These are phyloP conservation scores for Hygrophila difformis DNA, from an alignment of 257 asterid genomes.

Conservation along the genomic window DNA sequence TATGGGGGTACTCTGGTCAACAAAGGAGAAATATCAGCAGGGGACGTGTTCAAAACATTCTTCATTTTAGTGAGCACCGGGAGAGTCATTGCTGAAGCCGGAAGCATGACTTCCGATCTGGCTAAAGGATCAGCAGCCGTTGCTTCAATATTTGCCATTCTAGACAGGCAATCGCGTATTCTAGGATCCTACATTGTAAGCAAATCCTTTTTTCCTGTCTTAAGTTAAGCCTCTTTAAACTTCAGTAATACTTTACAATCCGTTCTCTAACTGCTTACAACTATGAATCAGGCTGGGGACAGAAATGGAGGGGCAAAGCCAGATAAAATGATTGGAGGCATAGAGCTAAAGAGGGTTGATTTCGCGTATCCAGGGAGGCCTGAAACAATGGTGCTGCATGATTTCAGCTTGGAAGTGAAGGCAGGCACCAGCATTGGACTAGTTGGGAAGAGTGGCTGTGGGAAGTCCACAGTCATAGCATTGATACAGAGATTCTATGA, in stretches of 20 bases:
- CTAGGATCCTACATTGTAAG: slow-evolving; percentile 37
- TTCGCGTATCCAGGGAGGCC: slow-evolving; percentile 68
- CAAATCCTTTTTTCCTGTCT: no score
- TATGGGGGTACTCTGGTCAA: slow-evolving; percentile 64
- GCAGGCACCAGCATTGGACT: slow-evolving; percentile 73
- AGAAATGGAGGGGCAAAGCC: slow-evolving; percentile 23
- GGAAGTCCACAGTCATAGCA: slow-evolving; percentile 75
- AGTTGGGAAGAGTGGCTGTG: slow-evolving; percentile 79
- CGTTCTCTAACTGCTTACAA: background rate
- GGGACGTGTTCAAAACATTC: slow-evolving; percentile 72
- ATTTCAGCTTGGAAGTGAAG: slow-evolving; percentile 54
- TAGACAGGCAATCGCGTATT: slow-evolving; percentile 57
- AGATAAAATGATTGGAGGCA: slow-evolving; percentile 38
- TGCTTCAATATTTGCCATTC: slow-evolving; percentile 57
- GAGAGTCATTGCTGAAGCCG: slow-evolving; percentile 83
- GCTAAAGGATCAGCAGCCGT: slow-evolving; percentile 81
- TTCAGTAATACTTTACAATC: background rate
- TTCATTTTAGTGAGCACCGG: slow-evolving; percentile 77
- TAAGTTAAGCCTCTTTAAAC: background rate
- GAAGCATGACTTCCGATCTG: slow-evolving; percentile 90
- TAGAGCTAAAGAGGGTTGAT: slow-evolving; percentile 60
- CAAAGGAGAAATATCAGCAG: slow-evolving; percentile 63
- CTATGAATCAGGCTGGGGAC: slow-evolving; percentile 28
- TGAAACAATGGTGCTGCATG: slow-evolving; percentile 30
- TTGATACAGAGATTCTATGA: slow-evolving; percentile 72